Base-by-base conservation (phyloP, 768 basidiomycete genomes). In the Mycena galopus region DNA sequence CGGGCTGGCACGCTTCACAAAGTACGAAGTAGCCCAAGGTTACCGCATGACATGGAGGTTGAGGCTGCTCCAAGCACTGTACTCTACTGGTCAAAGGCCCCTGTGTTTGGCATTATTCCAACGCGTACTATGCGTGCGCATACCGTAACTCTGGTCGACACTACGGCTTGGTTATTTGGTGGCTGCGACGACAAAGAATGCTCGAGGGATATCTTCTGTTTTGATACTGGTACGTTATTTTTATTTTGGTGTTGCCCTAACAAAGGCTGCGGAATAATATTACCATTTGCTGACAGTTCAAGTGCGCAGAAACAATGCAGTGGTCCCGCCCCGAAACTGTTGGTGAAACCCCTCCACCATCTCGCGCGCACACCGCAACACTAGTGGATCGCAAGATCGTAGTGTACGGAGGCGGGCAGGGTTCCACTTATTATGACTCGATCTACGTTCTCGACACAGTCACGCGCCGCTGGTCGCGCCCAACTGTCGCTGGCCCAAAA, bases 21-120 rank as follows among this genome's bases (percentile, higher is more conserved):
- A 44, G 75, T 82, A n/a, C 85, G 88, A 16, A 80, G 81, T 23
- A 88, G 81, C 7, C 93, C 93, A 2, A 88, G 87, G 25, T 78
- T 94, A 14, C 91, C 92, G 1, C 88, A 93, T 74, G 88, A 86
- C 62, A 87, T 88, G 77, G 87, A 92, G 50, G 89, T 85, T 7
- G 85, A 88, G 61, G 83, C 84, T 37, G 91, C 89, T 0, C 91
- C 95, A 1, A 89, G 93, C 60, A 94, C 94, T 0, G 84, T 87
- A 42, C 94, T 95, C 92, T 92, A 96, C 80, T 96, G 95, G 95
- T 93, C 92, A 78, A 87, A 88, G 64, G 95, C 95, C 0, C 94
- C 95, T 0, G 92, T 94, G 23, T 93, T 92, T 79, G 95, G 95
- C 0, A 67, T 82, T 0, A 73, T 94, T 35, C 94, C 94, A 2